Percentiles rank a stretch among this genome's conserved stretches.
Evolutionary conservation across 495 filamentous ascomycete species (phyloP).

Genomic region (Parathielavia appendiculata): DNA sequence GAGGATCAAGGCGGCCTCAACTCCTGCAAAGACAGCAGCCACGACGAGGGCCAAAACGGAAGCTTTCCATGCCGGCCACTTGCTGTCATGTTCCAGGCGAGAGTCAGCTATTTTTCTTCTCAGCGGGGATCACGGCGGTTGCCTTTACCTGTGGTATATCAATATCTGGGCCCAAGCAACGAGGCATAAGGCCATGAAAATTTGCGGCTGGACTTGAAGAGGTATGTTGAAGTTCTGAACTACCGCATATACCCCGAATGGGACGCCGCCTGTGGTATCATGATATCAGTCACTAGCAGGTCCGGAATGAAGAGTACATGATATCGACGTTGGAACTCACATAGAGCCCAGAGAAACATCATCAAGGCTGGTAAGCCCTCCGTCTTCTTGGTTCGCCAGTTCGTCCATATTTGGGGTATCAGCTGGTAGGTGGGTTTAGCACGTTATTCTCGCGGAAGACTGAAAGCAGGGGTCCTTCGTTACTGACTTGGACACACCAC

Average conservation of each 20-base stretch:
- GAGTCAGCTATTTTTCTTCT: neutral
- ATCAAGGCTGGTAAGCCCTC: conserved; percentile 66
- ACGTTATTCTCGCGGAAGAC: neutral
- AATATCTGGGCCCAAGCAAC: conserved; percentile 64
- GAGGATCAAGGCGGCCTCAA: conserved; percentile 58
- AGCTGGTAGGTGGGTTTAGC: conserved; percentile 24
- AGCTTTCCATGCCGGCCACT: conserved; percentile 50
- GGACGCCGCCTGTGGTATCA: conserved; percentile 37
- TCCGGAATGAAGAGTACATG: neutral
- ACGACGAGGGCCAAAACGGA: conserved; percentile 37
- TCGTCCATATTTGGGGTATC: conserved; percentile 60
- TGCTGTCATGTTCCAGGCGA: conserved; percentile 27
- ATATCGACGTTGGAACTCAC: conserved; percentile 34
- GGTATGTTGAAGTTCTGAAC: conserved; percentile 67
- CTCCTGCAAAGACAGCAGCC: conserved; percentile 48
- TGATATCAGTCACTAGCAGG: conserved; percentile 7
- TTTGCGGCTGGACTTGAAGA: conserved; percentile 68
- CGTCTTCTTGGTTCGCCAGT: conserved; percentile 63
- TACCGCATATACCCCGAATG: conserved; percentile 42
- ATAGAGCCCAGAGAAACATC: conserved; percentile 71
- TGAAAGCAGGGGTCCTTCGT: too few relatives aligned
- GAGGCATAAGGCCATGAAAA: conserved; percentile 59
- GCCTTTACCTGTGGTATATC: conserved; percentile 54
- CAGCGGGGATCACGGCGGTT: neutral
- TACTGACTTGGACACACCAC: conserved; percentile 49